Evolutionary conservation across 2,329 filamentous ascomycete genomes (phyloP), one percentile per base, ranked within the genome.

Genomic region (Talaromyces sp.): DNA sequence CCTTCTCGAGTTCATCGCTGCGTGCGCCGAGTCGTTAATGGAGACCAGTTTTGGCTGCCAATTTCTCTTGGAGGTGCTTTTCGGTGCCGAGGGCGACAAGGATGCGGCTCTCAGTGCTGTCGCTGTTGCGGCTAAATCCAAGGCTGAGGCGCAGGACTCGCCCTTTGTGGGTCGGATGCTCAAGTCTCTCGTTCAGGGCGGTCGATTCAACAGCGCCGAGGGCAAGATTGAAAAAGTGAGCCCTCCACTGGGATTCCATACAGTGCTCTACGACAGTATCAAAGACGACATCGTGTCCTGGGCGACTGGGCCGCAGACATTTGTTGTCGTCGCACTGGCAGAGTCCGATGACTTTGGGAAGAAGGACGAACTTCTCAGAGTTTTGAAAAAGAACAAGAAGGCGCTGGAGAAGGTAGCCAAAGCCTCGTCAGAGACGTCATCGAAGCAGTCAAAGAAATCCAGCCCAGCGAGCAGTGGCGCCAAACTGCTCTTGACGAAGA

Each of bases 161-260:
- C 85, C 88, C 9, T 81, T 80, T 27, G 89, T 86, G 46, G 91
- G 90, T 17, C 88, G 91, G 62, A 89, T 97, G 87, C 83, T 98
- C 69, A 97, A 96, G 79, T 89, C 89, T 0, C 84, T 99, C 8
- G 92, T 97, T 26, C 88, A 91, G 58, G 95, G 95, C 49, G 95
- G 96, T 27, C 87, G 86, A 61, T 99, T 90, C 71, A 91, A 98
- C 75, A 85, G 86, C 63, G 82, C 82, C 50, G 82, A 85, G 2
- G 91, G 91, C 75, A 86, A 82, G 59, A 77, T 95, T 51, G 83
- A 89, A 68, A 84, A 86, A 24, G 82, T 89, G 2, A 86, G 92
- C 55, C 91, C 92, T 17, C 83, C 90, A 8, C 81, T 98, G 59
- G 83, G 87, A 55, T 99, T 99, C 73, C 86, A 90, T 62, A 84